Conservation (phyloP, 2,329 filamentous ascomycete species). For the Neurospora sp. region DNA sequence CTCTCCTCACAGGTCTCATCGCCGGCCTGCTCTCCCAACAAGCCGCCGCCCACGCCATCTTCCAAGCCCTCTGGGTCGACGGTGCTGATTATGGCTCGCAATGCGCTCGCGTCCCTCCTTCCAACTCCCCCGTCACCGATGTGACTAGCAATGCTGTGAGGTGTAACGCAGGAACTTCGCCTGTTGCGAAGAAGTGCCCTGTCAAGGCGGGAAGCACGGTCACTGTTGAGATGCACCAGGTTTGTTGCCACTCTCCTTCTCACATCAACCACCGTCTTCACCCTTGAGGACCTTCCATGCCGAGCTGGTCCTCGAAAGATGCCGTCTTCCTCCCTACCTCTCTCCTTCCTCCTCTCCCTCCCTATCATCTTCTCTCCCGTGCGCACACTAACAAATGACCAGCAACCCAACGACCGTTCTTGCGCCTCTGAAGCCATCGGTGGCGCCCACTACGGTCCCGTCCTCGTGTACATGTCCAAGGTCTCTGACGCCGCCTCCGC, state of each 20-base stretch:
- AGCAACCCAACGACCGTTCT: slow-evolving; percentile 31
- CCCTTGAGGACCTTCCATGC: neutral
- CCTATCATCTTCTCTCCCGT: neutral
- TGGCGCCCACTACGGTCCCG: slow-evolving; percentile 41
- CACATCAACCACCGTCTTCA: neutral
- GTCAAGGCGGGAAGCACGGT: slow-evolving; percentile 38
- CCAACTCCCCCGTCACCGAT: slow-evolving; percentile 41
- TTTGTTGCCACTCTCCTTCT: slow-evolving; percentile 8
- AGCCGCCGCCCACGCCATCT: slow-evolving; percentile 39
- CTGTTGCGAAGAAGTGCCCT: slow-evolving; percentile 32
- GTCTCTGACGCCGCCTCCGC: slow-evolving; percentile 36
- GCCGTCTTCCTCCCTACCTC: neutral
- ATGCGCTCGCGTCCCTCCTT: slow-evolving; percentile 38
- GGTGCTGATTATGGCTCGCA: slow-evolving; percentile 30
- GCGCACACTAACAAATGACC: too few relatives aligned
- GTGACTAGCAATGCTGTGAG: slow-evolving; percentile 32
- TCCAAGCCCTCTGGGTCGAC: slow-evolving; percentile 40
- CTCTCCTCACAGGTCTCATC: slow-evolving; percentile 19
- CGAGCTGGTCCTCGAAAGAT: neutral
- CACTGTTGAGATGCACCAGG: slow-evolving; percentile 49
- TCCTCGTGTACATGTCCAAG: slow-evolving; percentile 38
- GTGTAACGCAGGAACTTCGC: slow-evolving; percentile 33
- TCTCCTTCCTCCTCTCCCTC: neutral
- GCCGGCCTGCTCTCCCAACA: slow-evolving; percentile 27
- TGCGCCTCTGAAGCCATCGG: slow-evolving; percentile 40